Conservation (phyloP, 1,284 basidiomycete genomes). For the Bondarzewia mesenterica region DNA sequence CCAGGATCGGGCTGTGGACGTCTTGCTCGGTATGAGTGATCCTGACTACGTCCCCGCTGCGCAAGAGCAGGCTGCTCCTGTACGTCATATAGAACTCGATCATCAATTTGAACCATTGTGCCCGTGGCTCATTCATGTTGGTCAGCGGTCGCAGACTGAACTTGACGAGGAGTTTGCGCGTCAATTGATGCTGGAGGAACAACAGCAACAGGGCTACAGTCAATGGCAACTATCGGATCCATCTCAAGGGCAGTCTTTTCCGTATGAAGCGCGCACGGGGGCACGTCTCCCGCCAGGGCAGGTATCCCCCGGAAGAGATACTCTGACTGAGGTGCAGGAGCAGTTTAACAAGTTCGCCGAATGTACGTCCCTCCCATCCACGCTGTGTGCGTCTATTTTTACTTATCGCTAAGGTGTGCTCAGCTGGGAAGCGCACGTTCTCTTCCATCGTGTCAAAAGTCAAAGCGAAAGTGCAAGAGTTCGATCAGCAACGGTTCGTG, state of each 20-base stretch:
- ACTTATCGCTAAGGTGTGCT: not conserved
- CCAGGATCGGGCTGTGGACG: slow-evolving; percentile 65
- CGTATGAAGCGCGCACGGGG: not conserved
- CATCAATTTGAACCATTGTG: not conserved
- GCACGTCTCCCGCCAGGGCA: too few relatives aligned
- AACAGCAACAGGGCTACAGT: slow-evolving; percentile 37
- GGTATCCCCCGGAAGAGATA: slow-evolving; percentile 26
- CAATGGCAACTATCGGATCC: too few relatives aligned
- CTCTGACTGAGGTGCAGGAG: slow-evolving; percentile 62
- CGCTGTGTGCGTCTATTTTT: not conserved
- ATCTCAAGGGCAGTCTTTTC: not conserved
- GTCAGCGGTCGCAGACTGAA: slow-evolving; percentile 46
- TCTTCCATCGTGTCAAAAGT: slow-evolving; percentile 63
- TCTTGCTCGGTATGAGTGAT: slow-evolving; percentile 73
- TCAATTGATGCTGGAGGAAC: slow-evolving; percentile 59
- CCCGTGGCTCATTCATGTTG: slow-evolving; percentile 1
- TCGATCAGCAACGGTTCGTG: slow-evolving; percentile 39
- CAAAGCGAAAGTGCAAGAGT: slow-evolving; percentile 73
- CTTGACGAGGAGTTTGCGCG: slow-evolving; percentile 72
- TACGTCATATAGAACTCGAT: slow-evolving; percentile 11
- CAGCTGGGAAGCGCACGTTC: slow-evolving; percentile 73
- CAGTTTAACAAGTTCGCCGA: slow-evolving; percentile 70
- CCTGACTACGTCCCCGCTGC: slow-evolving; percentile 48
- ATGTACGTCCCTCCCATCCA: slow-evolving; percentile 34
- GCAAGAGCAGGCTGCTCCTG: slow-evolving; percentile 15